Percentiles rank a stretch among this genome's conserved stretches.
These are phyloP conservation scores for Polytrichum formosum DNA, from an alignment of 225 moss, liverwort and hornwort genomes.

Conservation along the genomic window DNA sequence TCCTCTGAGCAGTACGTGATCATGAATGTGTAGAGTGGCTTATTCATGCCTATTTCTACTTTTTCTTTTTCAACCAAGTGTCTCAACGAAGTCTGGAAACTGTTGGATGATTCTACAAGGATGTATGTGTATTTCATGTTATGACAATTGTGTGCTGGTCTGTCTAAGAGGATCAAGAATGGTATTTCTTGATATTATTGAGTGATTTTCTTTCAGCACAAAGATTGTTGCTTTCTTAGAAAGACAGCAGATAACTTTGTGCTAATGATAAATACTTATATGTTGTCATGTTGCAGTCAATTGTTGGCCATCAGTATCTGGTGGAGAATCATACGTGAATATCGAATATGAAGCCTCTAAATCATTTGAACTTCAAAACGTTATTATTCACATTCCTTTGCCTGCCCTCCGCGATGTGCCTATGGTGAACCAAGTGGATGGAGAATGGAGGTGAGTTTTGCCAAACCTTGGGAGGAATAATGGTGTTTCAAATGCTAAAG, in stretches of 20 bases:
- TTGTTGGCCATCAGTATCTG: slow-evolving; percentile 96
- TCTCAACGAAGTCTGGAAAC: neutral
- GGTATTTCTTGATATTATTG: too few species aligned
- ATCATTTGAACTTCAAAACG: slow-evolving; percentile 85
- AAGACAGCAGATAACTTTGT: too few species aligned
- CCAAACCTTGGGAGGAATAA: neutral
- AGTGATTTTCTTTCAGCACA: too few species aligned
- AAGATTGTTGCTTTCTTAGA: too few species aligned
- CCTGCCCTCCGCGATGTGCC: slow-evolving; percentile 87
- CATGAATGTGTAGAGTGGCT: neutral
- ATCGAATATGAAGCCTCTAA: slow-evolving; percentile 93
- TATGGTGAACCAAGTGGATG: slow-evolving; percentile 87
- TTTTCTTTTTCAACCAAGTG: neutral
- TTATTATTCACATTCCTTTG: slow-evolving; percentile 84
- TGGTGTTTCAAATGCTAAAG: too few species aligned
- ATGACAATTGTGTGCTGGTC: too few species aligned
- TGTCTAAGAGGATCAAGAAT: too few species aligned
- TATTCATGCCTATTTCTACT: neutral
- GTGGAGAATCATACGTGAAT: slow-evolving; percentile 86
- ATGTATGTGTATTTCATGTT: too few species aligned
- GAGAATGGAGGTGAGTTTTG: slow-evolving; percentile 77
- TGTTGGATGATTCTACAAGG: too few species aligned
- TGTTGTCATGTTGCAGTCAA: slow-evolving; percentile 54
- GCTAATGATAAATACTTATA: neutral
- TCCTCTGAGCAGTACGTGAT: slow-evolving; percentile 83